Percentiles rank a stretch among this genome's conserved stretches.
These are phyloP conservation scores for Hypoxylon lenormandii DNA, from an alignment of 495 filamentous ascomycete genomes.

Conservation along the genomic window DNA sequence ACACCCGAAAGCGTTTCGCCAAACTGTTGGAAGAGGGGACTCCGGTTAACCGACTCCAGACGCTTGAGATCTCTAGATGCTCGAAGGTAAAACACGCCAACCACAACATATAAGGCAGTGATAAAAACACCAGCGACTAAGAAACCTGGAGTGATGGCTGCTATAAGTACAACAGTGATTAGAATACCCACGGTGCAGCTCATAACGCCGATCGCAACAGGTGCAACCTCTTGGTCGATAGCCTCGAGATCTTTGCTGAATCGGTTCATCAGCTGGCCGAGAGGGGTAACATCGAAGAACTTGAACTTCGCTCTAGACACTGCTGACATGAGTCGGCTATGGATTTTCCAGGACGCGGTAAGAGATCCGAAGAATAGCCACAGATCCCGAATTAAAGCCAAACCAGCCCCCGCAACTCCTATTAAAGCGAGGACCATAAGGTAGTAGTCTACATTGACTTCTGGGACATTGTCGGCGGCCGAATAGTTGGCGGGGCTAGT, in stretches of 20 bases:
- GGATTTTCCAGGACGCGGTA: constrained; percentile 85
- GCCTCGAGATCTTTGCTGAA: constrained; percentile 98
- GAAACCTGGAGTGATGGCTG: constrained; percentile 90
- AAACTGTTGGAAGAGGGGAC: constrained; percentile 97
- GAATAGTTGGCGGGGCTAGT: constrained; percentile 43
- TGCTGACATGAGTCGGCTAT: constrained; percentile 78
- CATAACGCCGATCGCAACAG: constrained; percentile 78
- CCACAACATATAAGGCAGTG: constrained; percentile 79
- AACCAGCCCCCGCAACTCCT: constrained; percentile 75
- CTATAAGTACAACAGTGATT: constrained; percentile 92
- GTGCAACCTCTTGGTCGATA: constrained; percentile 94
- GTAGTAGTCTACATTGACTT: constrained; percentile 86
- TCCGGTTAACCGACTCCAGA: constrained; percentile 91
- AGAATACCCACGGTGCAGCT: constrained; percentile 72
- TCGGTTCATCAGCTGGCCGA: constrained; percentile 97
- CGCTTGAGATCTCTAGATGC: constrained; percentile 94
- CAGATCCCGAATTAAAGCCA: constrained; percentile 82
- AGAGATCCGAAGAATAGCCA: constrained; percentile 94
- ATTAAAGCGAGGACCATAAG: constrained; percentile 83
- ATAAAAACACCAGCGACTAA: constrained; percentile 89
- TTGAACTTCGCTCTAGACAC: constrained; percentile 91
- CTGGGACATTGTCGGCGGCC: constrained; percentile 51
- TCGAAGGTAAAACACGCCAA: constrained; percentile 88
- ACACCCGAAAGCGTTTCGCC: constrained; percentile 95
- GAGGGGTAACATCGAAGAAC: constrained; percentile 97